These are phyloP conservation scores for Boeremia lycopersici DNA, from an alignment of 2,329 filamentous ascomycete species.

Conservation along the genomic window DNA sequence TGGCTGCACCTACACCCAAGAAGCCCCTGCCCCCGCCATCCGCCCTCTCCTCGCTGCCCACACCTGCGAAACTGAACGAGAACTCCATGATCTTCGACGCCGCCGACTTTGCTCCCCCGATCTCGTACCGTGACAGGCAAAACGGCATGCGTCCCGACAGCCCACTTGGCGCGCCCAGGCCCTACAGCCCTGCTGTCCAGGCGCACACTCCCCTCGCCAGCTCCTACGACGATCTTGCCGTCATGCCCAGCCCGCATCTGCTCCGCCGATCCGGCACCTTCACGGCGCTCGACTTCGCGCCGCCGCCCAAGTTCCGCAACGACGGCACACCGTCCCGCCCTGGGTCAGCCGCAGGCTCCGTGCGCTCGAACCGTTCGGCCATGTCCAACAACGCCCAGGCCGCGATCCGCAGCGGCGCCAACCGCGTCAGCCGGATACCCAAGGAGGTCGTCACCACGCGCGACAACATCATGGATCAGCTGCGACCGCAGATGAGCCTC, in stretches of 20 bases:
- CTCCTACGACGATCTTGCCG: conserved; percentile 83
- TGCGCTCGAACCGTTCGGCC: conserved; percentile 75
- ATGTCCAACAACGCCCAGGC: conserved; percentile 72
- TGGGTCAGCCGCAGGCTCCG: conserved; percentile 54
- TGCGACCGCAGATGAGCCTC: conserved; percentile 64
- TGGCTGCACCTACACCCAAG: conserved; percentile 50
- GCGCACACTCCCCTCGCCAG: conserved; percentile 79
- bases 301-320: conserved; percentile 72
- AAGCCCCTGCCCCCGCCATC: conserved; percentile 73
- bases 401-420: conserved; percentile 80
- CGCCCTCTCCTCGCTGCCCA: conserved; percentile 77
- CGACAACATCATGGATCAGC: conserved; percentile 66
- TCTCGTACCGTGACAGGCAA: conserved; percentile 64
- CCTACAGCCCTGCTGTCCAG: conserved; percentile 76
- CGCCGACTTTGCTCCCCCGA: conserved; percentile 85
- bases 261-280: conserved; percentile 80
- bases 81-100: conserved; percentile 73
- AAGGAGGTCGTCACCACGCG: conserved; percentile 80
- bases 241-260: conserved; percentile 83
- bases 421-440: conserved; percentile 84
- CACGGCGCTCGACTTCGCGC: conserved; percentile 79
- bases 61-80: conserved; percentile 82
- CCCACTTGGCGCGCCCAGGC: conserved; percentile 62
- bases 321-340: conserved; percentile 38
- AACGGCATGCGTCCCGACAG: conserved; percentile 68